Base-by-base conservation (phyloP, 2,329 filamentous ascomycete species). In the Elsinoe perseae region DNA sequence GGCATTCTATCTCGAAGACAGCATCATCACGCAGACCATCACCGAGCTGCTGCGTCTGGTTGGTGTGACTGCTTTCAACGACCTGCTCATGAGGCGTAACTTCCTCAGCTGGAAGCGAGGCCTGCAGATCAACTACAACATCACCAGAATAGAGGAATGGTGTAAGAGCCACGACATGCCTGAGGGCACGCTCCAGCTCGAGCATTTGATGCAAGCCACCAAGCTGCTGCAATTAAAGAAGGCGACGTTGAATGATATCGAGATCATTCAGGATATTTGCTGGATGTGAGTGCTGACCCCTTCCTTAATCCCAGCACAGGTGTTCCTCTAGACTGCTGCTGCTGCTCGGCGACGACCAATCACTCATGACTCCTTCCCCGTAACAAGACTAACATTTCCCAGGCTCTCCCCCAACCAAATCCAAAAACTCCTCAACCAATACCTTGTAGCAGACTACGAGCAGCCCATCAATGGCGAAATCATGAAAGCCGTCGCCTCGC, bases 91-190 rank as follows among this genome's bases (percentile, higher is more conserved):
- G 91, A 84, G 93, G 66, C 83, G 93, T 65, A 97, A 97, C 73
- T 98, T 98, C 81, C 81, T 98, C 57, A 96, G 91, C 0, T 98
- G 93, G 93, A 98, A 98, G 79, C 89, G 93, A 72, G 93, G 93
- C 65, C 82, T 98, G 56, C 93, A 98, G 73, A 98, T 98, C 76
- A 98, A 98, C 76, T 98, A 98, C 79, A 98, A 98, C 76, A 98
- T 98, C 71, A 98, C 93, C 21, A 84, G 93, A 57, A 98, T 98
- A 61, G 93, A 98, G 72, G 93, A 98, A 74, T 98, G 93, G 93
- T 98, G 93, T 76, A 98, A 98, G 83, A 95, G 91, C 68, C 95
- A 98, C 71, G 93, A 97, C 65, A 97, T 98, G 92, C 93, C 93
- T 1, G 92, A 98, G 73, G 93, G 93, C 56, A 98, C 92, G 27